Evolutionary conservation across 2,329 filamentous ascomycete species (phyloP), one percentile per base, ranked within the genome.

Genomic region (Neofusicoccum umdonicola): DNA sequence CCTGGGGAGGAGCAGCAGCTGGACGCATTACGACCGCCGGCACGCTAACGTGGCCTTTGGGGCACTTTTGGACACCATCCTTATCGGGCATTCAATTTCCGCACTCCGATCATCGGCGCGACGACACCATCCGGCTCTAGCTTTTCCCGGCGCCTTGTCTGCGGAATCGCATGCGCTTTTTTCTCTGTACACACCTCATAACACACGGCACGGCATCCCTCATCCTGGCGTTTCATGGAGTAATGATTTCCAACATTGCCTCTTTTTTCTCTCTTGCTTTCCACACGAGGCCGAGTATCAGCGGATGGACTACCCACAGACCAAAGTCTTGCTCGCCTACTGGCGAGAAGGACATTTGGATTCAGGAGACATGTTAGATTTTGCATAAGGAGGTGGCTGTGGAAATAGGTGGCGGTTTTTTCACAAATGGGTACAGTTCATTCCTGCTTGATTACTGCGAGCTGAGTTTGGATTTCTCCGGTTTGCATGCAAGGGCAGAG

Each of bases 171-270:
- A 44, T 7, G n/a, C 41, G 41, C 41, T 35, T 47, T 47, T 47
- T 60, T 47, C 56, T 34, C 42, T 60, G 56, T 60, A 60, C 42
- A 60, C 56, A 60, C 42, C 41, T 60, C 56, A 60, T 60, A 44
- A n/a, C 37, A 13, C 31, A 60, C 56, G 31, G 56, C 42, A 47
- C 31, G 56, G 56, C 56, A 60, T 47, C 56, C 42, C 41, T 47
- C 56, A 60, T 60, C 31, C 31, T 45, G 56, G 56, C 56, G 56
- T 60, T 60, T 45, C 31, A 60, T 42, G 56, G 56, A 45, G 56
- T 47, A 35, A 60, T 60, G 42, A 45, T 31, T 50, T 48, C 15
- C 27, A 34, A 5, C 15, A 34, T 34, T 34, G 47, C 27, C 22
- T 31, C 27, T 22, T 44, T 19, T 58, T 58, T 35, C 39, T 37